phyloP scores from a whole-genome alignment of 192 early-diverging fungal genomes.

The Rhizoclosmatium sp. region DNA sequence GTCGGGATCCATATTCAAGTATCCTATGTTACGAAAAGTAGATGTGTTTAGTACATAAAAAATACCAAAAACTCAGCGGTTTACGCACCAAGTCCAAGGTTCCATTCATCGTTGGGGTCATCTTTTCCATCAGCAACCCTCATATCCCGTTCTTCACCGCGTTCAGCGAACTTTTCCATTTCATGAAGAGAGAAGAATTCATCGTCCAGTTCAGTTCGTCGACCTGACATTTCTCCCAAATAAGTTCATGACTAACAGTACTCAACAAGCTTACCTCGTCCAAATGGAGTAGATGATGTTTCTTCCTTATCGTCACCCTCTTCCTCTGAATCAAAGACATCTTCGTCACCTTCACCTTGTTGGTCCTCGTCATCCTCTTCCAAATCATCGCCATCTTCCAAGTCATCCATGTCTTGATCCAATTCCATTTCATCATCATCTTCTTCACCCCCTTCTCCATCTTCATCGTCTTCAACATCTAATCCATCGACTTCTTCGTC shows the following conservation, averaged over 20 bases:
- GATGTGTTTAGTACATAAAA: background rate
- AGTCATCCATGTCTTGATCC: slow-evolving; percentile 34
- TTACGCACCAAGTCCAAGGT: slow-evolving; percentile 32
- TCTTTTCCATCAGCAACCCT: slow-evolving; percentile 66
- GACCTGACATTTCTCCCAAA: slow-evolving; percentile 29
- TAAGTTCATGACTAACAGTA: too few relatives aligned
- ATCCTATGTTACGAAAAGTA: slow-evolving; percentile 1
- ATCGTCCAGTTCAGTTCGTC: slow-evolving; percentile 82
- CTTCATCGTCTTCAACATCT: slow-evolving; percentile 40
- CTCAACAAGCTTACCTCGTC: slow-evolving; percentile 5
- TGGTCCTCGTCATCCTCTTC: slow-evolving; percentile 51
- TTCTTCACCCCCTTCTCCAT: slow-evolving; percentile 43
- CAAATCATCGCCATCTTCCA: slow-evolving; percentile 42
- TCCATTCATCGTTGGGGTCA: slow-evolving; percentile 53
- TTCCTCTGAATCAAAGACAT: slow-evolving; percentile 50
- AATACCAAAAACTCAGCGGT: background rate
- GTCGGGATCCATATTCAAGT: slow-evolving; percentile 41
- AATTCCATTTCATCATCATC: slow-evolving; percentile 36
- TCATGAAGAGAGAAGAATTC: slow-evolving; percentile 93
- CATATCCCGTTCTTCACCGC: slow-evolving; percentile 72
- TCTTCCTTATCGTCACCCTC: slow-evolving; percentile 52
- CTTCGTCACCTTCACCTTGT: slow-evolving; percentile 54
- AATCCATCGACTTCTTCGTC: slow-evolving; percentile 51
- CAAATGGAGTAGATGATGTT: slow-evolving; percentile 41
- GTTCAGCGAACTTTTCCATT: slow-evolving; percentile 87